Base-by-base conservation (phyloP, 1,284 basidiomycete species). In the Malassezia brasiliensis region DNA sequence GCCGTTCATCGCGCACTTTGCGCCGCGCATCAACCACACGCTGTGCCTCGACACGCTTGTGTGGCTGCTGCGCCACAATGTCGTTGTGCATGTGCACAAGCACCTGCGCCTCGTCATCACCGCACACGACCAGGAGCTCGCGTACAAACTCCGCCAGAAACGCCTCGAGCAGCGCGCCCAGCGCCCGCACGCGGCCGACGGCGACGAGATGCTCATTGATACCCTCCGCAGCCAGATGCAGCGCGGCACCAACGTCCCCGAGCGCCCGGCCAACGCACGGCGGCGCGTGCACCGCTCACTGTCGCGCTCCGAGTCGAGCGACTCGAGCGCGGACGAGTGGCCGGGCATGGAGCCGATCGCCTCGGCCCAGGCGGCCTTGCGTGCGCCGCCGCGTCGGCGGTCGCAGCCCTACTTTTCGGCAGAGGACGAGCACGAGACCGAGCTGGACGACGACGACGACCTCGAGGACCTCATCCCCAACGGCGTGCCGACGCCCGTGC, bases 11-110 rank as follows among this genome's bases (percentile, higher is more conserved):
- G 44, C 64, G 1, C 56, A 61, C 15, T 63, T 66, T 47, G 54
- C 62, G 11, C 54, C 57, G 8, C 44, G 62, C 15, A 55, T 63
- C 25, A 53, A 63, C 37, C 54, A 54, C 12, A 49, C 82, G 14
- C 75, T 83, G 39, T 93, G 87, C 69, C 81, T 86, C 53, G 83
- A 87, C 38, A 85, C 90, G 35, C 82, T 96, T n/a, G 77, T 86
- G 41, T 98, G 91, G 90, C 82, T 96, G 78, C 80, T 98, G 36
- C 85, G 87, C 62, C 83, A 84, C 47, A 87, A 88, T 64, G 80
- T 96, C 56, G 79, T 96, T 20, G 81, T 87, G 52, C 87, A 88
- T 32, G 79, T 91, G 41, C 90, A 91, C 72, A 82, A 90, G 8
- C 83, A 86, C 38, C 83, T 93, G 49, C 83, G 91, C 36, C 80